Evolutionary conservation across 192 early-diverging fungal genomes (phyloP).

Genomic region (Coemansia sp.): DNA sequence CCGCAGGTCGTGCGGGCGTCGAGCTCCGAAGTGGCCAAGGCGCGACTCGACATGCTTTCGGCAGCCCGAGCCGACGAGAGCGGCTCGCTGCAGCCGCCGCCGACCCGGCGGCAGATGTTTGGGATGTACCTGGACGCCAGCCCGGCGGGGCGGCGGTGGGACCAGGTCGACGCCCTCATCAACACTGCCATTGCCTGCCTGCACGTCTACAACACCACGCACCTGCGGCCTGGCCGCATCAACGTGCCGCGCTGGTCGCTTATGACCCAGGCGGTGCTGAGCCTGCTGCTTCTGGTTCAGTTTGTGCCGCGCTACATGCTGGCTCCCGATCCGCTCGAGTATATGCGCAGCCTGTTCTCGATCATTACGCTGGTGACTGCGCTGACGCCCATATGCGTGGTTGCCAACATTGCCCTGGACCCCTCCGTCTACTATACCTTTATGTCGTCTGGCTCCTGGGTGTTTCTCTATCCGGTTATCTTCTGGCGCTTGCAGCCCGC

Average conservation of each 20-base stretch:
- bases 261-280: conserved; percentile 47
- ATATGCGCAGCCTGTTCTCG: conserved; percentile 52
- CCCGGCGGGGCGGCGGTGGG: conserved; percentile 57
- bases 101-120: conserved; percentile 51
- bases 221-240: conserved; percentile 30
- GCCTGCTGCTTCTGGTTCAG: conserved; percentile 54
- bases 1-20: conserved; percentile 17
- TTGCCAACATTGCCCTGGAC: conserved; percentile 38
- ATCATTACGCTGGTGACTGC: conserved; percentile 59
- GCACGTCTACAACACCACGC: conserved; percentile 59
- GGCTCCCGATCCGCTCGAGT: conserved; percentile 55
- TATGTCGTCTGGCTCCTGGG: conserved; percentile 58
- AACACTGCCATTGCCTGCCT: conserved; percentile 49
- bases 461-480: conserved; percentile 61
- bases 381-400: conserved; percentile 54
- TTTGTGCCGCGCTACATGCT: conserved; percentile 62
- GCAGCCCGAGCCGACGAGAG: conserved; percentile 30
- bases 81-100: conserved; percentile 35
- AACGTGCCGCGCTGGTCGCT: conserved; percentile 53
- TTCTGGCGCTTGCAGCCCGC: conserved; percentile 67
- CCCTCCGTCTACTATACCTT: conserved; percentile 51
- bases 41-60: conserved; percentile 31
- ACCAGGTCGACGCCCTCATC: conserved; percentile 57
- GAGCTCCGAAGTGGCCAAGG: conserved; percentile 24
- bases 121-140: conserved; percentile 54